A percentile compares a stretch with the other conserved stretches of the same genome.
Conservation (phyloP, 1,284 basidiomycete genomes). For the Trichosporon sp. region DNA sequence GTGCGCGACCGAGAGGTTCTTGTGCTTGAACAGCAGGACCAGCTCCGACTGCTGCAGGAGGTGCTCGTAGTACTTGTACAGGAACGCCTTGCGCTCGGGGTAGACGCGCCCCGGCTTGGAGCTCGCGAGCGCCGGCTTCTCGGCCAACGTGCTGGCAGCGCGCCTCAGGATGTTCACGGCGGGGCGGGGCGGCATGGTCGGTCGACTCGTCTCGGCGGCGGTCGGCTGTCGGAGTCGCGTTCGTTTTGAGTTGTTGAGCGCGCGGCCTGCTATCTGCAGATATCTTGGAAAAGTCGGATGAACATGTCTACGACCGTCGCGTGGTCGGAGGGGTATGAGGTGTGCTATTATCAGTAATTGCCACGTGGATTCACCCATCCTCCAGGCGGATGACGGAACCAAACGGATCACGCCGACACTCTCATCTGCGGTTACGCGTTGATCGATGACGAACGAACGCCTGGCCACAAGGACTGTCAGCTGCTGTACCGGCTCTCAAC, state of each 20-base stretch:
- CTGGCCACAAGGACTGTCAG: background rate
- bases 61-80: conserved; percentile 45
- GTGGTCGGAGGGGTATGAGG: background rate
- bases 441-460: background rate
- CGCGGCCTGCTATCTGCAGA: background rate
- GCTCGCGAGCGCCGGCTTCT: conserved; percentile 2
- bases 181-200: conserved; percentile 19
- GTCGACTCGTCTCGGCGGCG: background rate
- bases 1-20: conserved; percentile 44
- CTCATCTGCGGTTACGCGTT: conserved; percentile 20
- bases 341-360: background rate
- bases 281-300: conserved; percentile 15
- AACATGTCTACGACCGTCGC: background rate
- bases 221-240: background rate
- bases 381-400: background rate
- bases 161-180: conserved; percentile 14
- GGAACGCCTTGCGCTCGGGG: conserved; percentile 45
- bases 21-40: conserved; percentile 48
- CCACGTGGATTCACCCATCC: background rate
- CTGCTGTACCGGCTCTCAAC: conserved; percentile 2
- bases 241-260: background rate
- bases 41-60: conserved; percentile 41
- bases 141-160: conserved; percentile 11
- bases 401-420: conserved; percentile 4
- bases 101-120: conserved; percentile 26